Conservation (phyloP, 495 filamentous ascomycete genomes). For the Penicillium steckii region DNA sequence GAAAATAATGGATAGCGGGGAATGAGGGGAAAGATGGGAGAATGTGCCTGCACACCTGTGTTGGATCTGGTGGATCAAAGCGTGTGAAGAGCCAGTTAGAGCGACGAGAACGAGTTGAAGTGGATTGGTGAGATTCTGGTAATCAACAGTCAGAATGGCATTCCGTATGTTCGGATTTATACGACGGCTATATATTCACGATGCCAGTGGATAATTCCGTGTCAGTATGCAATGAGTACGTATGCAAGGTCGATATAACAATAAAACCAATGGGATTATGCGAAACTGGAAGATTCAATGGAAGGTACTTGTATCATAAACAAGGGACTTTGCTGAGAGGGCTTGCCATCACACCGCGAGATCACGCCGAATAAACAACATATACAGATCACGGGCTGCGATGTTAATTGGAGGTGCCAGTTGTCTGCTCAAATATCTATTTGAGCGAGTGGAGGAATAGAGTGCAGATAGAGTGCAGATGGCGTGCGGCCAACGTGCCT, state of each 20-base stretch:
- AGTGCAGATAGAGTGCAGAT: too few species aligned
- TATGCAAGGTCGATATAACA: neutral
- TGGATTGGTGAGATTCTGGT: conserved; percentile 26
- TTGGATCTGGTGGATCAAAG: conserved; percentile 13
- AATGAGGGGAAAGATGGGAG: conserved; percentile 7
- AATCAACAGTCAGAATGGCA: conserved; percentile 15
- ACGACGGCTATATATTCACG: neutral
- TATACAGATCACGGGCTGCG: too few species aligned
- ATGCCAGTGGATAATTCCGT: neutral
- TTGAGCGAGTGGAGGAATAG: too few species aligned
- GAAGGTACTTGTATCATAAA: too few species aligned
- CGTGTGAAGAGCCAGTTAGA: conserved; percentile 3
- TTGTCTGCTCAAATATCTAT: too few species aligned
- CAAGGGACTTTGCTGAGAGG: too few species aligned
- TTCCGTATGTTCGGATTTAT: conserved; percentile 6
- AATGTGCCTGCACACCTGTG: neutral
- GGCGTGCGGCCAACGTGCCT: too few species aligned
- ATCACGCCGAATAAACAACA: too few species aligned
- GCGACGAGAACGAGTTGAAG: neutral
- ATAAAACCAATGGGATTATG: too few species aligned
- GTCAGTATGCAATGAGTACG: neutral
- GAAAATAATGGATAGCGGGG: conserved; percentile 7
- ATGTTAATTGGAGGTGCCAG: too few species aligned
- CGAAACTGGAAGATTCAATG: too few species aligned
- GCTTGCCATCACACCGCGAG: too few species aligned